Evolutionary conservation across 306 rosid species (phyloP).

Genomic region (Sindora glabra): DNA sequence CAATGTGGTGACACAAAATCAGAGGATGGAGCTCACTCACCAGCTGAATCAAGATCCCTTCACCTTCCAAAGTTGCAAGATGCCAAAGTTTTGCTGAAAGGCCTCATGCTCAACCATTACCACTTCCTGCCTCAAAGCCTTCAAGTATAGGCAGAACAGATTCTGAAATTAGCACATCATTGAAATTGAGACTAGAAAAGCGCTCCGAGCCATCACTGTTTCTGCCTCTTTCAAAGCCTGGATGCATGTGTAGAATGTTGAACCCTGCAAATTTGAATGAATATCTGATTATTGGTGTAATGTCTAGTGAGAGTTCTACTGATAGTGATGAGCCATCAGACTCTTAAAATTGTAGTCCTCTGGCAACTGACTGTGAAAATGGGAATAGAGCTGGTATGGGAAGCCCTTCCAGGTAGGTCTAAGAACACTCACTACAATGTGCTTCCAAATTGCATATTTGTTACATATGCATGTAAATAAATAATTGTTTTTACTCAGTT

Average conservation of each 20-base stretch:
- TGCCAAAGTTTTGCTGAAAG: conserved; percentile 95
- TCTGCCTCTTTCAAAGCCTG: conserved; percentile 75
- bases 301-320: conserved; percentile 62
- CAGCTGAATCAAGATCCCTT: conserved; percentile 77
- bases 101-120: conserved; percentile 83
- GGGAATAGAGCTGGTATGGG: conserved; percentile 63
- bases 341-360: conserved; percentile 66
- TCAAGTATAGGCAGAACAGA: conserved; percentile 68
- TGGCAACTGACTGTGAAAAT: conserved; percentile 56
- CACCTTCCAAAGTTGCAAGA: conserved; percentile 89
- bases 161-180: conserved; percentile 67
- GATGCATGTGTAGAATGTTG: conserved; percentile 50
- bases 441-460: conserved; percentile 13
- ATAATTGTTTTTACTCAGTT: conserved; percentile 19
- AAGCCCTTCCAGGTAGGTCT: conserved; percentile 78
- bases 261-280: conserved; percentile 73
- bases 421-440: conserved; percentile 7
- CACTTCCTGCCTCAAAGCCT: conserved; percentile 75
- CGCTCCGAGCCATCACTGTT: conserved; percentile 50
- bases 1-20: conserved; percentile 72
- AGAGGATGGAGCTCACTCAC: conserved; percentile 74
- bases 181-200: conserved; percentile 53
- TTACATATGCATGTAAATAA: conserved; percentile 8
- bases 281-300: conserved; percentile 55
- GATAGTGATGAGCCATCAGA: conserved; percentile 78